Evolutionary conservation across 257 asterid species (phyloP).

Genomic region (Penstemon eatonii): DNA sequence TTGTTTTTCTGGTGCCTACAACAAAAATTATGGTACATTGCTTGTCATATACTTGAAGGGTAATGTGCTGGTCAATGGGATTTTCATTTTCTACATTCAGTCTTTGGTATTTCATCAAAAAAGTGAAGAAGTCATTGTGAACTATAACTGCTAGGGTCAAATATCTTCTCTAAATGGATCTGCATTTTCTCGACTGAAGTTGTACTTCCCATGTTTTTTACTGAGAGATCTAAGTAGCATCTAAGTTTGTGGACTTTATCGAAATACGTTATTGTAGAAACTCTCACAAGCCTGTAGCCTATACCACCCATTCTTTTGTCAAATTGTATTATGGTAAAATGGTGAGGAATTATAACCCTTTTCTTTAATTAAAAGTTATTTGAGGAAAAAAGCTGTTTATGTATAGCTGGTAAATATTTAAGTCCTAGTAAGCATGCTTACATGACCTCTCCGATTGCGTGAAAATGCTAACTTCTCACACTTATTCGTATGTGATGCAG

Average conservation of each 20-base stretch:
- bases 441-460: slow-evolving; percentile 10
- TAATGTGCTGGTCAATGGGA: background rate
- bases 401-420: slow-evolving; percentile 9
- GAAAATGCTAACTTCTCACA: slow-evolving; percentile 24
- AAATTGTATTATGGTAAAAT: background rate
- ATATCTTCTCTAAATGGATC: too few relatives aligned
- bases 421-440: slow-evolving; percentile 1
- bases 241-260: background rate
- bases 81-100: background rate
- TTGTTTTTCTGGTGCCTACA: background rate
- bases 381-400: background rate
- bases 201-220: background rate
- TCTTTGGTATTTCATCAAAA: background rate
- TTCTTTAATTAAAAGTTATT: background rate
- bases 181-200: background rate
- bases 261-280: background rate
- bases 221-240: slow-evolving; percentile 2
- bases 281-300: slow-evolving; percentile 4
- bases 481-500: slow-evolving; percentile 43
- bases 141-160: too few relatives aligned
- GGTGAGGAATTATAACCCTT: background rate
- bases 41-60: background rate
- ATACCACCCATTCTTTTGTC: background rate
- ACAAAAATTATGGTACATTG: background rate
- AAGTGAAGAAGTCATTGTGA: too few relatives aligned